phyloP scores from a whole-genome alignment of 257 asterid species.

The Solanum habrochaites region DNA sequence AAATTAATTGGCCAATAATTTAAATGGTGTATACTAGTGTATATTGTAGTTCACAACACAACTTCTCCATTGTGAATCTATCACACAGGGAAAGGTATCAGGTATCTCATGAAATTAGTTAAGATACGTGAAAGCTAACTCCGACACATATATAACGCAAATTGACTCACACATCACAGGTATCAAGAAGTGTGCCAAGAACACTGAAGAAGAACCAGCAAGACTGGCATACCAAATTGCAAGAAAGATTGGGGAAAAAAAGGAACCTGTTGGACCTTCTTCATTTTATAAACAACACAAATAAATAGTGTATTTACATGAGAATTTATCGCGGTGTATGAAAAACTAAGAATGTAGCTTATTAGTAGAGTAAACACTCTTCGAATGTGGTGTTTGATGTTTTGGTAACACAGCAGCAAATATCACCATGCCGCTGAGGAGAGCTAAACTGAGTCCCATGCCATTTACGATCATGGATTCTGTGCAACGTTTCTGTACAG shows the following conservation, averaged over 20 bases:
- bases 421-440: conserved; percentile 55
- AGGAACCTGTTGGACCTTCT: background rate
- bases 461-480: conserved; percentile 59
- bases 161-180: background rate
- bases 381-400: conserved; percentile 17
- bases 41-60: background rate
- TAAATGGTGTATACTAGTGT: background rate
- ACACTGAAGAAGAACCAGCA: background rate
- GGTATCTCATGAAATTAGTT: no score
- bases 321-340: background rate
- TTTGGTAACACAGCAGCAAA: conserved; percentile 56
- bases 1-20: background rate
- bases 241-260: background rate
- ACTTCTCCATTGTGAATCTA: background rate
- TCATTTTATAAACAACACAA: background rate
- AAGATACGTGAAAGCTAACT: fast-evolving
- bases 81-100: background rate
- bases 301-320: background rate
- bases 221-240: background rate
- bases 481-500: conserved; percentile 38
- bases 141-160: background rate
- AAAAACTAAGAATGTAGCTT: conserved; percentile 1
- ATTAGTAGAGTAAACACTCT: conserved; percentile 12
- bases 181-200: background rate
- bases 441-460: conserved; percentile 65